A percentile compares a stretch with the other conserved stretches of the same genome.
phyloP scores from a whole-genome alignment of 2,329 filamentous ascomycete species.

The Trichoderma atrobrunneum region DNA sequence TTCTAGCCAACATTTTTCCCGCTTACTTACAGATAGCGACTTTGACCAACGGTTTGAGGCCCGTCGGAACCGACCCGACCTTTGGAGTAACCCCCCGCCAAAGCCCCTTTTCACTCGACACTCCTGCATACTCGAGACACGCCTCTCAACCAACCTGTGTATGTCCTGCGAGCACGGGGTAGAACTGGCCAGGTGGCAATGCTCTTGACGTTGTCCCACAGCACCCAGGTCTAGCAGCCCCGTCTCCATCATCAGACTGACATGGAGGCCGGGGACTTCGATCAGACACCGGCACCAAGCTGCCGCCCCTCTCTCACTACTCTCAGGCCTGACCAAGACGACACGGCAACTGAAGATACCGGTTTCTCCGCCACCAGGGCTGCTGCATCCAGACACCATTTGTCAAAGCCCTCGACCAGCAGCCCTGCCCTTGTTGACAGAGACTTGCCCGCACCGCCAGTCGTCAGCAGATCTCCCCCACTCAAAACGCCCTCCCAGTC shows the following conservation, averaged over 20 bases:
- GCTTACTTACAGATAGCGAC: not conserved
- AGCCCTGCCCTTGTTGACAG: constrained; percentile 24
- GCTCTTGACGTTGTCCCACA: constrained; percentile 26
- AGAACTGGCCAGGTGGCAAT: constrained; percentile 18
- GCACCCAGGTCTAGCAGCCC: constrained; percentile 24
- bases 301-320: constrained; percentile 29
- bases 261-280: constrained; percentile 30
- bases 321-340: constrained; percentile 20
- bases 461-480: constrained; percentile 20
- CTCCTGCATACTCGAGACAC: constrained; percentile 4
- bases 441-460: constrained; percentile 24
- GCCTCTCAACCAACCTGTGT: not conserved
- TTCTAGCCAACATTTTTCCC: not conserved
- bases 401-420: constrained; percentile 27
- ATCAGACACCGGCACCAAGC: constrained; percentile 35
- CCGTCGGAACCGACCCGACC: not conserved
- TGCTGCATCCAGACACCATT: constrained; percentile 23
- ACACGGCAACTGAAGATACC: not conserved
- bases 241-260: constrained; percentile 20
- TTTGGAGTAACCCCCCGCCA: not conserved
- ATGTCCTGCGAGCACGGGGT: not conserved
- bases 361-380: constrained; percentile 15
- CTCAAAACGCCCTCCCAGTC: not conserved
- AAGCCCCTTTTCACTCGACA: not conserved
- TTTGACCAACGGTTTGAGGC: not conserved